A percentile compares a stretch with the other conserved stretches of the same genome.
These are phyloP conservation scores for Plectosphaerella plurivora DNA, from an alignment of 2,329 filamentous ascomycete genomes.

Conservation along the genomic window DNA sequence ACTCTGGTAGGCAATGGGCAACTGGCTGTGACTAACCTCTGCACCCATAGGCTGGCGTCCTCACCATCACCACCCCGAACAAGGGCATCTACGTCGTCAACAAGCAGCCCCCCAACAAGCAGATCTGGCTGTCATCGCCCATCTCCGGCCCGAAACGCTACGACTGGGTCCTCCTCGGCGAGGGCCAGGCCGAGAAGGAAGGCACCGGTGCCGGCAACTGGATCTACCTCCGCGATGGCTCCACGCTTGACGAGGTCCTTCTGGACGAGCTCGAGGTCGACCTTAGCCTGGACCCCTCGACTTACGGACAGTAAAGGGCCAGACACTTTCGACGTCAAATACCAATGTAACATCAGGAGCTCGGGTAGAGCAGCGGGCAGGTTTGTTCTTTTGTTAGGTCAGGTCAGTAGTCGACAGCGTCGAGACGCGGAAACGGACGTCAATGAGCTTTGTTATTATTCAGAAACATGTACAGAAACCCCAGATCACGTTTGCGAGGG, in stretches of 20 bases:
- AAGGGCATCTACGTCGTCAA: constrained; percentile 89
- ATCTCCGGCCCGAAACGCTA: constrained; percentile 89
- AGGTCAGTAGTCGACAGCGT: no score
- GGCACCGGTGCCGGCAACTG: constrained; percentile 70
- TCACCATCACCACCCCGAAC: constrained; percentile 66
- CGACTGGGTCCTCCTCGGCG: constrained; percentile 76
- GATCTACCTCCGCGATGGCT: constrained; percentile 85
- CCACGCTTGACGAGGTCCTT: constrained; percentile 67
- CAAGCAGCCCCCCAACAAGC: constrained; percentile 97
- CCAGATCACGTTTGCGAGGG: no score
- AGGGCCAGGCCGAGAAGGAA: constrained; percentile 74
- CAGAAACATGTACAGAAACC: no score
- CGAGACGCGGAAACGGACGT: no score
- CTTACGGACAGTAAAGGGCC: constrained; percentile 10
- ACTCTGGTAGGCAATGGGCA: neutral
- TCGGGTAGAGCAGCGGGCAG: no score
- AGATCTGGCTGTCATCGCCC: constrained; percentile 93
- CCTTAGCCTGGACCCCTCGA: constrained; percentile 29
- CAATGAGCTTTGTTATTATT: no score
- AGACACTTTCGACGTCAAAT: neutral
- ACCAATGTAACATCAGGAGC: no score
- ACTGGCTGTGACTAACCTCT: constrained; percentile 1
- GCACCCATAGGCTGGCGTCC: constrained; percentile 69
- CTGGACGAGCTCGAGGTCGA: constrained; percentile 71
- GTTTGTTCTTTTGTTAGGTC: no score